These are phyloP conservation scores for Blastocystis sp. DNA, from an alignment of 352 stramenopile species.

Conservation along the genomic window DNA sequence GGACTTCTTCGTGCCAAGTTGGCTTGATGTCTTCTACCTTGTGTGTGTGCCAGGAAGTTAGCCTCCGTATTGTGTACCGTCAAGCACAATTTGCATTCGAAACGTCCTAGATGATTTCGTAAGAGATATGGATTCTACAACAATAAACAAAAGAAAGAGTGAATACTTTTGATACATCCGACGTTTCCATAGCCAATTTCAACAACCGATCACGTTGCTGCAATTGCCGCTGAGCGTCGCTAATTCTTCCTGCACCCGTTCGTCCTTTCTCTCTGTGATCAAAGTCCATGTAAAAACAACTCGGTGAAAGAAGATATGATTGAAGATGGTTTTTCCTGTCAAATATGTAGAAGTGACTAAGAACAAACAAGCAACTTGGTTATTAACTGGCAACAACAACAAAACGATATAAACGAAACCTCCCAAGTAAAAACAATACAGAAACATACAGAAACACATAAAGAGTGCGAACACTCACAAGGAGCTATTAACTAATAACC, in stretches of 20 bases:
- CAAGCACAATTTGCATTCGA: slow-evolving; percentile 97
- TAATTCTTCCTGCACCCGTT: slow-evolving; percentile 26
- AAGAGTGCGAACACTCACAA: too few species aligned
- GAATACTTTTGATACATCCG: slow-evolving; percentile 86
- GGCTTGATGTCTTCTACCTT: slow-evolving; percentile 95
- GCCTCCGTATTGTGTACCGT: slow-evolving; percentile 96
- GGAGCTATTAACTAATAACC: too few species aligned
- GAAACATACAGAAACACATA: too few species aligned
- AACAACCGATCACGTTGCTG: slow-evolving; percentile 88
- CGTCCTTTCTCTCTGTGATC: slow-evolving; percentile 40
- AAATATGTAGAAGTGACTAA: too few species aligned
- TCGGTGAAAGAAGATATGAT: too few species aligned
- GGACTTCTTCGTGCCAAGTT: slow-evolving; percentile 75
- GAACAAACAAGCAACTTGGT: too few species aligned
- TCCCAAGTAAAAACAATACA: too few species aligned
- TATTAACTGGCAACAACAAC: too few species aligned
- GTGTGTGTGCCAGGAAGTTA: slow-evolving; percentile 97
- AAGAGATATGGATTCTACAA: slow-evolving; percentile 91
- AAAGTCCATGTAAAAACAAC: slow-evolving; percentile 31
- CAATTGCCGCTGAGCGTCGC: slow-evolving; percentile 67
- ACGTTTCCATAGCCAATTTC: slow-evolving; percentile 93
- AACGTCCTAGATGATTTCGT: slow-evolving; percentile 94
- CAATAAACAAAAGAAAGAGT: background rate
- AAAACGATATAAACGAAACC: too few species aligned
- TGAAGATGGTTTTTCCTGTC: too few species aligned